Conservation (phyloP, 305 asterid species). For the Solanum hybrid region DNA sequence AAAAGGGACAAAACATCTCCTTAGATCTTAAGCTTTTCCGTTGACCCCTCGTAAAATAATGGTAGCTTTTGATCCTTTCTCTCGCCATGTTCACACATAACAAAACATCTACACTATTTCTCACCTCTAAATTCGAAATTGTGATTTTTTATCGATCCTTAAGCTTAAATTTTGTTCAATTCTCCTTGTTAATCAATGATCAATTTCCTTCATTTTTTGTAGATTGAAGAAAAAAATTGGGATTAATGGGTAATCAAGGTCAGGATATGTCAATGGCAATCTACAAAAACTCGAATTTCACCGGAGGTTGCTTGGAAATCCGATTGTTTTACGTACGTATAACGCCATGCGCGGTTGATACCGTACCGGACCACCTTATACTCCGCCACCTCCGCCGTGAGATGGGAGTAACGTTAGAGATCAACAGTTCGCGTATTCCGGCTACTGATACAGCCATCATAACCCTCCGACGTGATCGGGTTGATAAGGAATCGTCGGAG, state of each 20-base stretch:
- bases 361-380: slow-evolving; percentile 44
- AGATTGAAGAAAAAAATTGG: slow-evolving; percentile 5
- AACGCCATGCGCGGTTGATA: slow-evolving; percentile 42
- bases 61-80: not conserved
- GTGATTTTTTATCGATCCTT: not conserved
- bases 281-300: slow-evolving; percentile 38
- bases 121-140: not conserved
- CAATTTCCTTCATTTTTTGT: not conserved
- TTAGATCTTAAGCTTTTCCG: not conserved
- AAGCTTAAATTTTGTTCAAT: not conserved
- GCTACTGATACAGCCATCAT: slow-evolving; percentile 47
- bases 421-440: slow-evolving; percentile 51
- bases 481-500: slow-evolving; percentile 52
- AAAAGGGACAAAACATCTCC: not conserved
- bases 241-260: slow-evolving; percentile 36
- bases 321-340: slow-evolving; percentile 61
- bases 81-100: not conserved
- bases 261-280: slow-evolving; percentile 40
- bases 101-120: not conserved
- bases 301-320: slow-evolving; percentile 57
- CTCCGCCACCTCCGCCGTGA: slow-evolving; percentile 62
- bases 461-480: slow-evolving; percentile 54
- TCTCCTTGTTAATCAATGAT: not conserved
- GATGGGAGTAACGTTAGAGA: slow-evolving; percentile 42
- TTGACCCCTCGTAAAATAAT: not conserved